Evolutionary conservation across 163 green algal species (phyloP).

Genomic region (Scenedesmus sp.): DNA sequence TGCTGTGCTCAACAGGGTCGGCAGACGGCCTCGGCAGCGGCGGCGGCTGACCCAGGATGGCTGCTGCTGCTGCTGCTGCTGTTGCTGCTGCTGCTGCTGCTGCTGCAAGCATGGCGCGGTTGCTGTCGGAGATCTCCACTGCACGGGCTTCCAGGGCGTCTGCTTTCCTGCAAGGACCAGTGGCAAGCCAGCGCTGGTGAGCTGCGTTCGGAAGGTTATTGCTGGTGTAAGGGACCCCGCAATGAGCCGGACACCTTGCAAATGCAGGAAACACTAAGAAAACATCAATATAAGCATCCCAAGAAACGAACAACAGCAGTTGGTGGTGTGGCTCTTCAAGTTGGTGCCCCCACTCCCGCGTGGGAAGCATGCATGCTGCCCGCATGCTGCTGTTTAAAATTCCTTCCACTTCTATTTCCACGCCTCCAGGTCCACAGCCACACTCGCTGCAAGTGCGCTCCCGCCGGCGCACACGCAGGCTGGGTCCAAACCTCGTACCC

Average conservation of each 20-base stretch:
- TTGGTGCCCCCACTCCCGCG: no score
- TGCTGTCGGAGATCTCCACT: constrained; percentile 9
- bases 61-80: constrained; percentile 16
- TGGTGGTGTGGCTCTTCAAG: no score
- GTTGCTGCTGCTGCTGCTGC: constrained; percentile 13
- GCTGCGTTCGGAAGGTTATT: no score
- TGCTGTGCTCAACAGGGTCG: not conserved
- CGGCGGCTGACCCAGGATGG: not conserved
- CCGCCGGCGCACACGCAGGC: not conserved
- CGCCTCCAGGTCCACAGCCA: not conserved
- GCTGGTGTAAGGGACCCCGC: no score
- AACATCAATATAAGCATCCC: no score
- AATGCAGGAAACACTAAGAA: no score
- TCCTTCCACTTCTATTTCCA: no score
- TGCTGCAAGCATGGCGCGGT: constrained; percentile 25
- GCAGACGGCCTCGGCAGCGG: no score
- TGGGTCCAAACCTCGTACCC: not conserved
- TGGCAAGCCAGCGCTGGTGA: not conserved
- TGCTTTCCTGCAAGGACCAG: constrained; percentile 15
- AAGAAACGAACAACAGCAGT: no score
- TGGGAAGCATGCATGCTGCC: no score
- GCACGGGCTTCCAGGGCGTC: constrained; percentile 1
- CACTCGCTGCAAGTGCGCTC: not conserved
- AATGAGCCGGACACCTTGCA: no score
- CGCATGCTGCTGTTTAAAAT: no score